Evolutionary conservation across 1,139 yeast species (phyloP).

Genomic region (Candida smagusa): DNA sequence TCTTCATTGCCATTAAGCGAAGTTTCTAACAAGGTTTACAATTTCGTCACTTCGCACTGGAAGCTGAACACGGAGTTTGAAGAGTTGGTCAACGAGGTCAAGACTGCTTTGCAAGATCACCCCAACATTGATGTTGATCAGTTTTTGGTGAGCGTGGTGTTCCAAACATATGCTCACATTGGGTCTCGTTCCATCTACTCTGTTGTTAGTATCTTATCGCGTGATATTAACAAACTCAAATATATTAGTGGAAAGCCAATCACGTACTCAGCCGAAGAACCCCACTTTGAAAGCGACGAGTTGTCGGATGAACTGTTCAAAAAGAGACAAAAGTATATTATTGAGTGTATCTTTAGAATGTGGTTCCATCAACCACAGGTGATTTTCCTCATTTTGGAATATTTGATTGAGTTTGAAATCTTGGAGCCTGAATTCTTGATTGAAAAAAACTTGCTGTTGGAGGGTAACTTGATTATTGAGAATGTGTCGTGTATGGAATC

Average conservation of each 20-base stretch:
- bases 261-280: constrained; percentile 28
- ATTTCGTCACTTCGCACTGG: constrained; percentile 41
- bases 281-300: constrained; percentile 34
- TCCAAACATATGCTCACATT: constrained; percentile 73
- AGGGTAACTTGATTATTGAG: constrained; percentile 34
- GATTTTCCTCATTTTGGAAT: constrained; percentile 68
- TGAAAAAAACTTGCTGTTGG: constrained; percentile 38
- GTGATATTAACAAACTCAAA: constrained; percentile 52
- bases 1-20: constrained; percentile 37
- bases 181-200: constrained; percentile 92
- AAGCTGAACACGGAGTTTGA: constrained; percentile 39
- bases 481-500: constrained; percentile 49
- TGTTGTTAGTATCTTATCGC: constrained; percentile 65
- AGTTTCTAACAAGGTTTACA: constrained; percentile 38
- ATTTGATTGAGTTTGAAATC: constrained; percentile 52
- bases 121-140: constrained; percentile 35
- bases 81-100: constrained; percentile 30
- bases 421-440: constrained; percentile 42
- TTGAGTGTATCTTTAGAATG: constrained; percentile 66
- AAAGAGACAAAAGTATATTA: constrained; percentile 41
- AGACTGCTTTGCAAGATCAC: constrained; percentile 18
- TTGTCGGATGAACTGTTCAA: constrained; percentile 34
- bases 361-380: constrained; percentile 86
- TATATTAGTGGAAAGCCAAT: constrained; percentile 36
- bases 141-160: constrained; percentile 57